phyloP scores from a whole-genome alignment of 768 basidiomycete species.

The Boletellus ananiceps region DNA sequence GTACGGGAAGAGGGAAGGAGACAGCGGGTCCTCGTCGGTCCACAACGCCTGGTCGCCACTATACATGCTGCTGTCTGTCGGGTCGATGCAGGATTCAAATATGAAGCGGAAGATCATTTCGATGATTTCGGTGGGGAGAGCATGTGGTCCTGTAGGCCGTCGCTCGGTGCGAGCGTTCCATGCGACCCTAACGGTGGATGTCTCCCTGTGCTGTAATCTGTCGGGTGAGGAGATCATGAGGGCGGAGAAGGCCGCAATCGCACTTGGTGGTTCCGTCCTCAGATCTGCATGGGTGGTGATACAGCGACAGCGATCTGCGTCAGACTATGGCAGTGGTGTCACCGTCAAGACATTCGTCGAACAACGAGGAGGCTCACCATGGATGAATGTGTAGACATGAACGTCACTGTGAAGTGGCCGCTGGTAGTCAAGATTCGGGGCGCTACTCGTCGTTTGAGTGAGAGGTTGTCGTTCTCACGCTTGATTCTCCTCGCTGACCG shows the following conservation, averaged over 20 bases:
- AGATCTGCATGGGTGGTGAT: no score
- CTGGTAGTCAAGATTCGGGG: no score
- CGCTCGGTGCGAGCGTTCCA: neutral
- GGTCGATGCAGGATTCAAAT: slow-evolving; percentile 3
- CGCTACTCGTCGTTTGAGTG: no score
- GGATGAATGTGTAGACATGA: no score
- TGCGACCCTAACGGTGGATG: neutral
- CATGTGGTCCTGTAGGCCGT: neutral
- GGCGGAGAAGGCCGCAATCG: slow-evolving; percentile 4
- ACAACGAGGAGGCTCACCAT: neutral
- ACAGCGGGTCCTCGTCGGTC: slow-evolving; percentile 4
- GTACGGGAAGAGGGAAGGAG: slow-evolving; percentile 11
- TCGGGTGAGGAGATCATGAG: slow-evolving; percentile 3
- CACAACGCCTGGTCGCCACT: neutral
- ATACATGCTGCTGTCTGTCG: neutral
- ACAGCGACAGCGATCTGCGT: no score
- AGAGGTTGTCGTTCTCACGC: no score
- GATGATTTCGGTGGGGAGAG: slow-evolving; percentile 10
- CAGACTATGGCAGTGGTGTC: neutral
- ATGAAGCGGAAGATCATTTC: slow-evolving; percentile 8
- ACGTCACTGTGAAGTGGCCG: no score
- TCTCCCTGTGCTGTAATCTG: neutral
- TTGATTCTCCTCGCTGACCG: no score
- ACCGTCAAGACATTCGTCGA: neutral
- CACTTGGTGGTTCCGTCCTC: neutral